Base-by-base conservation (phyloP, 768 basidiomycete species). In the Tylopilus intermedius region DNA sequence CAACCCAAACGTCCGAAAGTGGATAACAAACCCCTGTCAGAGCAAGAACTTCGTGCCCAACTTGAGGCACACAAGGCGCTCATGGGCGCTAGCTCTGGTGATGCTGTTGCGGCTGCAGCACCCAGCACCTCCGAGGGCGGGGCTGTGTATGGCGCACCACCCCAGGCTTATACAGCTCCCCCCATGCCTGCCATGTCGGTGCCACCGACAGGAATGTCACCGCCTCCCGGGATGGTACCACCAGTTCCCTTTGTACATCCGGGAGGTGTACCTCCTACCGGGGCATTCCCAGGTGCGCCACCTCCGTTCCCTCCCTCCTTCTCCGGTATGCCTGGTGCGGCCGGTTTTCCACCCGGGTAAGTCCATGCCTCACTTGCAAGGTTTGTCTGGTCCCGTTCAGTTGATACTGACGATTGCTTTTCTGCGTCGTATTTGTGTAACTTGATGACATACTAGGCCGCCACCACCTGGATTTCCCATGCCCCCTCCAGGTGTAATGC, bases 51-150 rank as follows among this genome's bases (percentile, higher is more conserved):
- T 15, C 81, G 80, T 55, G 83, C 86, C 0, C 90, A 94, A 67
- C 79, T 98, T 3, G 84, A 83, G 49, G 89, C 91, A 2, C 95
- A 98, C 71, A 92, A 86, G 67, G 87, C 87, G 7, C 78, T 98
- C 41, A 97, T 99, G 95, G 88, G 89, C 24, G 78, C 73, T 8
- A 73, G 57, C 45, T 59, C 79, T 5, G 57, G 66, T 9, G 61
- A 75, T 8, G 66, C 71, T 21, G 58, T 69, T 13, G 45, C 58
- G 18, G 46, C 69, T 10, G 58, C 72, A 13, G 62, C 75, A 2
- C 63, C 73, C 10, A 76, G 75, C 45, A 63, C 73, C 11, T 73
- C 65, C 0, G 65, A 65, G 15, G 52, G 72, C 57, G 66, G 80
- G 33, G 79, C 76, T 4, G 88, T 92, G 0, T 90, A 86, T 60